Percentiles rank a stretch among this genome's conserved stretches.
phyloP scores from a whole-genome alignment of 2,329 filamentous ascomycete species.

The Falciphora oryzae region DNA sequence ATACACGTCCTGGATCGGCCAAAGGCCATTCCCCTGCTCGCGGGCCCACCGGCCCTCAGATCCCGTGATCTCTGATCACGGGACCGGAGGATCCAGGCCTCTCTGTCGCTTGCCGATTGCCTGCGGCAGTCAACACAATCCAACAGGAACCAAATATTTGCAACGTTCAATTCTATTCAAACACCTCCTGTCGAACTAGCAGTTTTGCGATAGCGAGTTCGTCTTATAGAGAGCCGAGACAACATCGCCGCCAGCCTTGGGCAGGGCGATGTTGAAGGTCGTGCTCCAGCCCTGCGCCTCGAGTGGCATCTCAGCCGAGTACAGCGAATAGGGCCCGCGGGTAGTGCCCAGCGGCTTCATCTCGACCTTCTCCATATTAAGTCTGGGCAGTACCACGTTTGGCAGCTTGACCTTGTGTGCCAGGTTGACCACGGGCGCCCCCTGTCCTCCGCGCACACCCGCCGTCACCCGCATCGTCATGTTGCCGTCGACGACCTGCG shows the following conservation, averaged over 20 bases:
- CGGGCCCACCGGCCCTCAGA: too few relatives aligned
- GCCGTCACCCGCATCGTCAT: constrained; percentile 35
- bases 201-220: not conserved
- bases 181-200: not conserved
- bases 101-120: too few relatives aligned
- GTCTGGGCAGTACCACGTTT: constrained; percentile 25
- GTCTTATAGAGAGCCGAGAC: not conserved
- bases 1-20: too few relatives aligned
- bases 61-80: too few relatives aligned
- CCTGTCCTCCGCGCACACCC: constrained; percentile 19
- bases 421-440: not conserved
- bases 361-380: constrained; percentile 31
- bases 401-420: constrained; percentile 27
- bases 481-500: not conserved
- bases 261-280: not conserved
- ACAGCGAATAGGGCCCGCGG: constrained; percentile 43
- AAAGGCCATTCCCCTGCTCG: too few relatives aligned
- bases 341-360: constrained; percentile 36
- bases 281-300: constrained; percentile 3
- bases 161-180: too few relatives aligned
- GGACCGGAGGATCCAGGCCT: too few relatives aligned
- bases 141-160: too few relatives aligned
- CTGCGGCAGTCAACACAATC: too few relatives aligned
- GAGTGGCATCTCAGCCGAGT: constrained; percentile 25
- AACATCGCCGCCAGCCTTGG: not conserved